A percentile compares a stretch with the other conserved stretches of the same genome.
Conservation (phyloP, 306 rosid genomes). For the Biancaea sappan region DNA sequence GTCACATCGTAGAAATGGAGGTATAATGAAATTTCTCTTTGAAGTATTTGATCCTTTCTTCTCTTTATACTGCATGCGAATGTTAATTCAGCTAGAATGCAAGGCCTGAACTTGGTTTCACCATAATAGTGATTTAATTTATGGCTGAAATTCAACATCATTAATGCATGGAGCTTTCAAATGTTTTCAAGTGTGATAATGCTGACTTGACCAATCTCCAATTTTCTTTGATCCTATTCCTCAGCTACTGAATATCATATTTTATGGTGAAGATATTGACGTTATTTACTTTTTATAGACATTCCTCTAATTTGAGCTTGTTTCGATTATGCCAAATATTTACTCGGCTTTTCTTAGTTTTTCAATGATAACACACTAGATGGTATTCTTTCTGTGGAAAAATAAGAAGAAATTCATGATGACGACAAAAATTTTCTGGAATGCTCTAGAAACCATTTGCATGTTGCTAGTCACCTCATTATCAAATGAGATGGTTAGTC, state of each 20-base stretch:
- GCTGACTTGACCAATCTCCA: slow-evolving; percentile 13
- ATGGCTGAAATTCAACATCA: slow-evolving; percentile 1
- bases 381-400: slow-evolving; percentile 10
- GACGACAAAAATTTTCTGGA: background rate
- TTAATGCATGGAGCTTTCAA: slow-evolving; percentile 11
- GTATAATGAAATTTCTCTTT: slow-evolving; percentile 43
- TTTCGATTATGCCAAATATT: background rate
- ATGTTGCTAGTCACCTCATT: background rate
- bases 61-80: background rate
- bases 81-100: background rate
- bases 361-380: background rate
- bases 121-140: background rate
- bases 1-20: slow-evolving; percentile 96
- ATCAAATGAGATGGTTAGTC: slow-evolving; percentile 19
- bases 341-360: background rate
- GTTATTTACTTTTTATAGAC: background rate
- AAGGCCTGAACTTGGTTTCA: slow-evolving; percentile 18
- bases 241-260: slow-evolving; percentile 5
- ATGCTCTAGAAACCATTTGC: slow-evolving; percentile 21
- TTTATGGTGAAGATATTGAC: background rate
- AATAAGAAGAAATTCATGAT: slow-evolving; percentile 5
- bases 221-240: slow-evolving; percentile 1
- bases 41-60: slow-evolving; percentile 18
- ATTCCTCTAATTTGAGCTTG: background rate
- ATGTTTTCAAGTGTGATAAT: background rate